Base-by-base conservation (phyloP, 1,139 yeast species). In the Meyerozyma carpophila region DNA sequence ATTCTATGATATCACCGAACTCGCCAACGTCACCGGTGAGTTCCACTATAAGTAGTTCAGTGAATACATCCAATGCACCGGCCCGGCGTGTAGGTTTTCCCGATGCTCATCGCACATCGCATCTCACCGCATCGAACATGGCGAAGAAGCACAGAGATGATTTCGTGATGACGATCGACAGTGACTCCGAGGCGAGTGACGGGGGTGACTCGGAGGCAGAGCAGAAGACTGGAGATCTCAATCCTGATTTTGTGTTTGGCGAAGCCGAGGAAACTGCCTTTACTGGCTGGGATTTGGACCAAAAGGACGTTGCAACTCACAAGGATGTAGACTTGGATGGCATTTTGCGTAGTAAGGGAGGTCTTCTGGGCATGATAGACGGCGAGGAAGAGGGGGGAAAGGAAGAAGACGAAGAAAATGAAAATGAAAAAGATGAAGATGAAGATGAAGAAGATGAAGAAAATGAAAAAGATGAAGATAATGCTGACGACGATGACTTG, bases 271-370 rank as follows among this genome's bases (percentile, higher is more conserved):
- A 69, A 3, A 58, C 69, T 4, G 69, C 66, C 14, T 81, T 84
- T 44, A 81, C 79, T 40, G 96, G 95, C 3, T 90, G 96, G 96
- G 90, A 88, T 52, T 87, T 88, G 44, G 28, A 47, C 26, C 41
- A 49, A 44, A n/a, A 46, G 44, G 36, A 44, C 36, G 20, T 44
- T 45, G 38, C 43, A 13, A 54, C 49, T 7, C 75, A 62, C 51
- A 81, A 75, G 51, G 88, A 82, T 46, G 96, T 90, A n/a, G 94
- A 89, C 66, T 71, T 90, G 52, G 96, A 90, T 57, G 82, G 82
- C 25, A 90, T 90, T 45, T 84, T 90, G 54, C 81, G 84, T 66
- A 77, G 91, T 63, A 84, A 83, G 55, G 91, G 93, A 63, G 91
- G 90, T 40, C 68, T 84, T 44, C 75, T 82, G 24, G 75, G 77